Evolutionary conservation across 1,139 yeast genomes (phyloP).

Genomic region (Geotrichum europaeum): DNA sequence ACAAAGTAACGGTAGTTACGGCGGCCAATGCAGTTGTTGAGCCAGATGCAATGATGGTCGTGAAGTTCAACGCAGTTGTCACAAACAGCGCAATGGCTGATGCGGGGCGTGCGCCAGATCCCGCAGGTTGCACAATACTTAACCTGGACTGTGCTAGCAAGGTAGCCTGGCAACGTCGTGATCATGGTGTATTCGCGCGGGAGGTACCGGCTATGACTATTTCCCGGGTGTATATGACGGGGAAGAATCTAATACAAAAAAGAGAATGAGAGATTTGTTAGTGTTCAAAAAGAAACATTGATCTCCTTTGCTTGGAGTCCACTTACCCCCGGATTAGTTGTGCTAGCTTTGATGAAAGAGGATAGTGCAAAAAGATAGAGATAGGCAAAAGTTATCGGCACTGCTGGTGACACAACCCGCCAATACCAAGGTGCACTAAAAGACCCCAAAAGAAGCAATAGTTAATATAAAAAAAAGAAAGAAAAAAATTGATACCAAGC

Average conservation of each 20-base stretch:
- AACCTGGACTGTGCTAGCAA: constrained; percentile 40
- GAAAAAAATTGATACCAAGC: not conserved
- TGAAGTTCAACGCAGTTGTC: constrained; percentile 49
- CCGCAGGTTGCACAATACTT: constrained; percentile 58
- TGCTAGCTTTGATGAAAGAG: constrained; percentile 50
- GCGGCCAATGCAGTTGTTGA: constrained; percentile 72
- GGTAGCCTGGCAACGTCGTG: constrained; percentile 48
- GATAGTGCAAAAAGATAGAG: constrained; percentile 46
- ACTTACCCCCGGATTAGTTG: constrained; percentile 61
- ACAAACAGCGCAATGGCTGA: constrained; percentile 66
- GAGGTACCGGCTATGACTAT: constrained; percentile 36
- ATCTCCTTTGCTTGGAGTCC: not conserved
- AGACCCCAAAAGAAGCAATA: not conserved
- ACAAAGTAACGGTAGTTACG: constrained; percentile 46
- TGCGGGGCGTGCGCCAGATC: constrained; percentile 63
- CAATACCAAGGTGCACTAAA: constrained; percentile 49
- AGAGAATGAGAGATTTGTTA: not conserved
- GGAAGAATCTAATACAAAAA: constrained; percentile 42
- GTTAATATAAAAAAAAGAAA: not conserved
- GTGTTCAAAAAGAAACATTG: not conserved
- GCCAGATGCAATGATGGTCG: constrained; percentile 81
- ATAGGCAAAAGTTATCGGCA: constrained; percentile 54
- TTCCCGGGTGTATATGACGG: constrained; percentile 54
- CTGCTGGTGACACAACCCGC: constrained; percentile 51
- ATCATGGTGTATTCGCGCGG: constrained; percentile 63